Evolutionary conservation across 768 basidiomycete genomes (phyloP), one percentile per base, ranked within the genome.

Genomic region (Psilocybe subaeruginosa): DNA sequence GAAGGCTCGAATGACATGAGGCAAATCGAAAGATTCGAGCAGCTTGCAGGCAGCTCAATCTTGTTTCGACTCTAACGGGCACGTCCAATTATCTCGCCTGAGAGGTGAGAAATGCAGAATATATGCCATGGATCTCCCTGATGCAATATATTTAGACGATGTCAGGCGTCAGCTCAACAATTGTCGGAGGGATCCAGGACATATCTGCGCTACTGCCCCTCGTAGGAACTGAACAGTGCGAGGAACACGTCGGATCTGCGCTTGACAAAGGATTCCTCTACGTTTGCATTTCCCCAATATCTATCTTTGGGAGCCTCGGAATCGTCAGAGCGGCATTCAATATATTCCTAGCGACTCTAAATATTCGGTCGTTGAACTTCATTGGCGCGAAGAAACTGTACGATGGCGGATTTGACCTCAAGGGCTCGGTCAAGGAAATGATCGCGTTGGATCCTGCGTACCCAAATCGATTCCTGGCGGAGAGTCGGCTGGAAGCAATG

Each of bases 171-270:
- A 16, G 41, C 9, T 8, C 16, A 27, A 56, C 55, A 29, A 16
- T 56, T 6, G 46, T 35, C 3, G 47, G 41, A 17, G 64, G 64
- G 30, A 65, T 65, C 19, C 64, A 65, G 31, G 64, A 65, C 16
- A 52, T 65, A 16, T 54, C 64, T 23, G 60, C 60, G 1, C 29
- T 65, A n/a, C 57, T 65, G 4, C 64, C 64, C 2, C 53, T 65
- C 17, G 37, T 65, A 4, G 64, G 64, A 4, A 65, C 64, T 43
- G 64, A 65, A 14, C 64, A 65, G 50, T 65, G 64, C 48, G 64
- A 65, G 19, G 37, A 56, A 12, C 64, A 65, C 29, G 58, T 61
- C 4, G 64, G 64, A 19, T 61, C 64, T 17, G 64, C 60, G 3
- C 57, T 65, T 11, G 53, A 37, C 7, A 51, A 52, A 37, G 64